Percentiles rank a stretch among this genome's conserved stretches.
Evolutionary conservation across 2,329 filamentous ascomycete species (phyloP).

Genomic region (Chrysosporium keratinophilum): DNA sequence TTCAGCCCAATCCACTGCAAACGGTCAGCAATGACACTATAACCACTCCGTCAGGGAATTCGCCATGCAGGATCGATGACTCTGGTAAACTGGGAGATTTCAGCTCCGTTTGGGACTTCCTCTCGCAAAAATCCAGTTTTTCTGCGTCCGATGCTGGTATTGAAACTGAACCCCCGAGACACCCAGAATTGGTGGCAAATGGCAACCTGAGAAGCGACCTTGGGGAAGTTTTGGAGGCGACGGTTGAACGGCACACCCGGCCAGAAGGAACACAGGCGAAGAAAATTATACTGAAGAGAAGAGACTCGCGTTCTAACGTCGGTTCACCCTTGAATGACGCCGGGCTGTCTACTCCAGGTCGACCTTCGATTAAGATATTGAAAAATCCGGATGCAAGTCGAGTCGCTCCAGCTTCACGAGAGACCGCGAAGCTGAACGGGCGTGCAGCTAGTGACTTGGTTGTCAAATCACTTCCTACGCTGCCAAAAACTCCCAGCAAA

Average conservation of each 20-base stretch:
- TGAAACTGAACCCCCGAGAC: too few species aligned
- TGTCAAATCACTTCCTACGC: neutral
- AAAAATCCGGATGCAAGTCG: constrained; percentile 7
- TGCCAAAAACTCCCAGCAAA: neutral
- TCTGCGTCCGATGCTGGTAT: neutral
- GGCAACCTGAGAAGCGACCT: neutral
- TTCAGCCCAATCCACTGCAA: neutral
- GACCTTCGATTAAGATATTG: constrained; percentile 7
- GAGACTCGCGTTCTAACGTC: neutral
- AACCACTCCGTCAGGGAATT: neutral
- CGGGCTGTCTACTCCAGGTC: neutral
- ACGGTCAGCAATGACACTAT: neutral
- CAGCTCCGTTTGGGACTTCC: constrained; percentile 32
- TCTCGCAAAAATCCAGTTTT: constrained; percentile 23
- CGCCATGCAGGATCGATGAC: constrained; percentile 8
- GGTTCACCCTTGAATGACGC: neutral
- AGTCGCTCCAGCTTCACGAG: neutral
- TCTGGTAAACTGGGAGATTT: constrained; percentile 36
- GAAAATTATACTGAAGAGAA: constrained; percentile 3
- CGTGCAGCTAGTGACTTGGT: neutral
- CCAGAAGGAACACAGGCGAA: neutral
- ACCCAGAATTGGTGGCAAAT: neutral
- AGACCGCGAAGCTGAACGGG: neutral
- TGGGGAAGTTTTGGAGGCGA: neutral
- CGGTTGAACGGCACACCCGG: neutral